phyloP scores from a whole-genome alignment of 176 grass and related monocot genomes.

The Tillandsia fasciculata region DNA sequence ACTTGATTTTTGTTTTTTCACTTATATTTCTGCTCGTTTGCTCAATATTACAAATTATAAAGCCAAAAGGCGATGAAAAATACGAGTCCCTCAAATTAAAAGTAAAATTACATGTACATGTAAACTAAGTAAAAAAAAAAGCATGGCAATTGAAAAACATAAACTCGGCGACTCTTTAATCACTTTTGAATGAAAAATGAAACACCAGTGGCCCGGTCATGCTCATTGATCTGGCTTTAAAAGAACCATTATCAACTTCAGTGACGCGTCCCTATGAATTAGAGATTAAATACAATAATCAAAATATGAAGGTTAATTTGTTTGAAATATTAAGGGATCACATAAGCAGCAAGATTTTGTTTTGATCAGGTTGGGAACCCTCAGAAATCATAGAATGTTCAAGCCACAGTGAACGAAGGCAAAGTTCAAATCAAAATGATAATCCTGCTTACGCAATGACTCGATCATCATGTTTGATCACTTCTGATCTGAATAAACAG shows the following conservation, averaged over 20 bases:
- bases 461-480: constrained; percentile 12
- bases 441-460: neutral
- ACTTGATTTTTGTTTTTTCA: too few species aligned
- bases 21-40: neutral
- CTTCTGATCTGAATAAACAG: constrained; percentile 82
- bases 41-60: neutral
- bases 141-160: too few species aligned
- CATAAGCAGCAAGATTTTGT: neutral
- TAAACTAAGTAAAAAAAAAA: too few species aligned
- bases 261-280: neutral
- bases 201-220: neutral
- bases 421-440: neutral
- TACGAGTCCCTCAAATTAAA: too few species aligned
- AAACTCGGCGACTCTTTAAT: too few species aligned
- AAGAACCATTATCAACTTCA: neutral
- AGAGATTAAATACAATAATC: neutral
- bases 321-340: neutral
- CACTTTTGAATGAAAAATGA: neutral
- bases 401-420: neutral
- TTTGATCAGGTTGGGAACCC: neutral
- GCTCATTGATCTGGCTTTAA: neutral
- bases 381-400: neutral
- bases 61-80: too few species aligned
- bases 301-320: neutral
- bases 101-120: too few species aligned